Conservation (phyloP, 1,139 yeast genomes). For the Spathaspora sp. region DNA sequence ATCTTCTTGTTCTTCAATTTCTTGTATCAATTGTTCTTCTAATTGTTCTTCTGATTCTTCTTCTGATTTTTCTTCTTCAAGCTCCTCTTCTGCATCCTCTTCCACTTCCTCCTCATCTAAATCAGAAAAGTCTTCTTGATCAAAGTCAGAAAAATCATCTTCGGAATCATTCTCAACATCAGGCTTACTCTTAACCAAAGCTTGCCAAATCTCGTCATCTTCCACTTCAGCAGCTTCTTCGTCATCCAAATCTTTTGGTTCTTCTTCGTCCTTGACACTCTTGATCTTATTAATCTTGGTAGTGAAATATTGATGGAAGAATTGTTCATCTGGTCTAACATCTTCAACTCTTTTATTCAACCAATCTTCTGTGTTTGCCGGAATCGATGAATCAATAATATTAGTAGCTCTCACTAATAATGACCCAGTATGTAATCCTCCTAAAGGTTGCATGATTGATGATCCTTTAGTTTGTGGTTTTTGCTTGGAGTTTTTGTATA, state of each 20-base stretch:
- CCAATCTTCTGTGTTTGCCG: constrained; percentile 88
- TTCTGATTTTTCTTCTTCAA: constrained; percentile 13
- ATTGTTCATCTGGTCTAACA: constrained; percentile 83
- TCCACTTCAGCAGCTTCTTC: constrained; percentile 57
- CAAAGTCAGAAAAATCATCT: constrained; percentile 49
- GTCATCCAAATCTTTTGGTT: constrained; percentile 15
- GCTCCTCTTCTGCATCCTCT: constrained; percentile 16
- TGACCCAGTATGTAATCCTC: constrained; percentile 82
- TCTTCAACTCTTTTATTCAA: constrained; percentile 59
- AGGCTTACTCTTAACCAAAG: constrained; percentile 80
- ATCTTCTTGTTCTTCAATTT: constrained; percentile 21
- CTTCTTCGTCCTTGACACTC: constrained; percentile 24
- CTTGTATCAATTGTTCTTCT: constrained; percentile 16
- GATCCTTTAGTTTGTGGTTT: constrained; percentile 72
- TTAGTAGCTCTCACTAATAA: constrained; percentile 71
- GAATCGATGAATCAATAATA: constrained; percentile 44
- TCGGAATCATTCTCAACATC: constrained; percentile 61
- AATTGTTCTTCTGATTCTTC: constrained; percentile 17
- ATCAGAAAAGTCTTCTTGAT: constrained; percentile 25
- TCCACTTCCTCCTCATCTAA: constrained; percentile 13
- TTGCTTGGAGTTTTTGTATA: constrained; percentile 87
- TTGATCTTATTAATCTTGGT: constrained; percentile 53
- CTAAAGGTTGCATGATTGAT: constrained; percentile 96
- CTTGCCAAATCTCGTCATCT: constrained; percentile 88
- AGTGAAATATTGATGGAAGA: constrained; percentile 85